Conservation (phyloP, 306 rosid genomes). For the Castanea sativa region DNA sequence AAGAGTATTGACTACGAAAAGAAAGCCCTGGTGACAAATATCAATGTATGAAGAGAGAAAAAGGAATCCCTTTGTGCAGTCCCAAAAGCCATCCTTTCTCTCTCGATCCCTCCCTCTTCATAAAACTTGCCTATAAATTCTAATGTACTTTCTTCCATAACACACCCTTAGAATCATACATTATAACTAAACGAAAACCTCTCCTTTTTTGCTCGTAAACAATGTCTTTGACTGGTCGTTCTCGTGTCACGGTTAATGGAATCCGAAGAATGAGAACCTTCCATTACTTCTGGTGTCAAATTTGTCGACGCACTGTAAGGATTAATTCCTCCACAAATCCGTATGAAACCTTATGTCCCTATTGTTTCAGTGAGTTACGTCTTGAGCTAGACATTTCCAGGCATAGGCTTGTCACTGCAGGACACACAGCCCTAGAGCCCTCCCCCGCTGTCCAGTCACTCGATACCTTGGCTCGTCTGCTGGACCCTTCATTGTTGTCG, state of each 20-base stretch:
- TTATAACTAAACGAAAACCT: not conserved
- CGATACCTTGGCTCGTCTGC: conserved; percentile 34
- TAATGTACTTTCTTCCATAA: conserved; percentile 27
- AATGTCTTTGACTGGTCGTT: conserved; percentile 48
- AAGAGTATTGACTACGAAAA: conserved; percentile 8
- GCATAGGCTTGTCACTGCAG: conserved; percentile 32
- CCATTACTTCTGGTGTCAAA: conserved; percentile 59
- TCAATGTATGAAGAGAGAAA: conserved; percentile 5
- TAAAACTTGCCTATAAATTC: conserved; percentile 8
- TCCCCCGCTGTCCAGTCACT: conserved; percentile 24
- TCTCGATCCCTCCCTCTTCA: conserved; percentile 6
- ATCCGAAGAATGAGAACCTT: conserved; percentile 59
- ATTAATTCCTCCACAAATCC: conserved; percentile 24
- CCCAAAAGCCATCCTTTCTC: conserved; percentile 50
- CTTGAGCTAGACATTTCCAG: conserved; percentile 49
- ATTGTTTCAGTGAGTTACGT: conserved; percentile 41
- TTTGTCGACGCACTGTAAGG: conserved; percentile 46
- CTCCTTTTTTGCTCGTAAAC: not conserved
- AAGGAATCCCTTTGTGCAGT: conserved; percentile 44
- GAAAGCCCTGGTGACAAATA: conserved; percentile 13
- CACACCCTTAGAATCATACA: not conserved
- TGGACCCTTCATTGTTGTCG: conserved; percentile 20
- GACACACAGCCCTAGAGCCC: conserved; percentile 12
- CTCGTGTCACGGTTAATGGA: conserved; percentile 53
- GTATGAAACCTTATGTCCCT: conserved; percentile 32